Evolutionary conservation across 805 yeast species (phyloP).

Genomic region (Saccharomycopsis schoenii): DNA sequence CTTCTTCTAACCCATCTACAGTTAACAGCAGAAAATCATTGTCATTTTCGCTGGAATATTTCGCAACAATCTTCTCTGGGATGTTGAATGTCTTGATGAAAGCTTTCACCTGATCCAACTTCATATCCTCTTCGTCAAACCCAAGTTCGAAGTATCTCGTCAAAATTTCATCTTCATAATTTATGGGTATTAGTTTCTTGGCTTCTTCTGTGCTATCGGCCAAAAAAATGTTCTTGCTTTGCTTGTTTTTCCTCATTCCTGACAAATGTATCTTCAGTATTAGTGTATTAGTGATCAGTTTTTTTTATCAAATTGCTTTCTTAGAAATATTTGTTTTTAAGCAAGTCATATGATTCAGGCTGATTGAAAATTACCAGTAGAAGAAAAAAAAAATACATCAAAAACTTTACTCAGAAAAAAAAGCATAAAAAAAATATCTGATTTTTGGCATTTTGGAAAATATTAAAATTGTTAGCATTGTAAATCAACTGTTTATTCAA

Average conservation of each 20-base stretch:
- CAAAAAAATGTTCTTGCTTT: not conserved
- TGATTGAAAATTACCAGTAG: too few species aligned
- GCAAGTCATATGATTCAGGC: too few species aligned
- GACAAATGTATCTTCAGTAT: not conserved
- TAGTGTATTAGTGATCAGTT: not conserved
- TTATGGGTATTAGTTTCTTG: slow-evolving; percentile 3
- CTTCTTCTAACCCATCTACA: slow-evolving; percentile 13
- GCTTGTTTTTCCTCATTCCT: not conserved
- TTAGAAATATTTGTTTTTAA: too few species aligned
- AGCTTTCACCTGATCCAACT: not conserved
- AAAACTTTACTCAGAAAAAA: too few species aligned
- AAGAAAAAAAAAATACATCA: too few species aligned
- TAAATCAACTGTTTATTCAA: too few species aligned
- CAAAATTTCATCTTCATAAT: slow-evolving; percentile 30
- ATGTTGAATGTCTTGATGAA: slow-evolving; percentile 7
- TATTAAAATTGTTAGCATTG: too few species aligned
- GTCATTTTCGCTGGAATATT: slow-evolving; percentile 2
- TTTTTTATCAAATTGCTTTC: too few species aligned
- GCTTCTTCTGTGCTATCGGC: not conserved
- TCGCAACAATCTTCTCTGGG: slow-evolving; percentile 5
- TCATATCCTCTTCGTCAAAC: slow-evolving; percentile 17
- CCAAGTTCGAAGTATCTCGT: slow-evolving; percentile 15
- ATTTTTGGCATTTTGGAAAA: too few species aligned
- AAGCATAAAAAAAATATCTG: too few species aligned
- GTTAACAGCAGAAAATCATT: slow-evolving; percentile 6